Conservation (phyloP, 768 basidiomycete genomes). For the Termitomyces sp. region DNA sequence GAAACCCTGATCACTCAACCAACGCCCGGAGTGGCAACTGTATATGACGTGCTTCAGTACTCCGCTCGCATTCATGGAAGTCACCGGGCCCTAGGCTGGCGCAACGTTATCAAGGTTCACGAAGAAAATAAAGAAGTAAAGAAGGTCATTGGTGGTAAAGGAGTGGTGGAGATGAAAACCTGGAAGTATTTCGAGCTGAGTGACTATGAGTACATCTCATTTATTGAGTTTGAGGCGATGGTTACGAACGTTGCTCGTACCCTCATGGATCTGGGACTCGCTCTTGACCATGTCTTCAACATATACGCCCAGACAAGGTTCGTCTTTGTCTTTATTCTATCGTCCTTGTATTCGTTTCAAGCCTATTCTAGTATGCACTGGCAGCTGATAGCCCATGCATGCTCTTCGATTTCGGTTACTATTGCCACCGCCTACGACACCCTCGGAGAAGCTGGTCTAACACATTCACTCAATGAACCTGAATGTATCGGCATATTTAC, state of each 20-base stretch:
- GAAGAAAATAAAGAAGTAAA: conserved; percentile 89
- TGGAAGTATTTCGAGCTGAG: conserved; percentile 96
- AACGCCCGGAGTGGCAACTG: conserved; percentile 70
- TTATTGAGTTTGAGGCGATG: conserved; percentile 60
- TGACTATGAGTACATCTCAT: conserved; percentile 81
- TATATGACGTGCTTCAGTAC: conserved; percentile 74
- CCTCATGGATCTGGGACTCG: conserved; percentile 66
- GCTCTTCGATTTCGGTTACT: conserved; percentile 67
- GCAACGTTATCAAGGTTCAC: conserved; percentile 64
- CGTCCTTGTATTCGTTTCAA: conserved; percentile 1
- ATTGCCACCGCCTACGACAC: conserved; percentile 97
- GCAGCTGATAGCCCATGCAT: conserved; percentile 85
- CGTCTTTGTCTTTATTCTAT: conserved; percentile 8
- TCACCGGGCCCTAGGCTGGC: conserved; percentile 74
- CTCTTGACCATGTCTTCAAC: conserved; percentile 76
- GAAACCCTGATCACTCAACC: conserved; percentile 63
- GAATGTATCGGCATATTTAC: conserved; percentile 83
- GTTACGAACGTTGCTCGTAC: conserved; percentile 66
- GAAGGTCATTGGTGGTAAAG: conserved; percentile 77
- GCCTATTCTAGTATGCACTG: conserved; percentile 57
- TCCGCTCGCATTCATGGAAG: conserved; percentile 69
- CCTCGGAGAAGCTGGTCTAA: conserved; percentile 81
- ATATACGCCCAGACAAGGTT: conserved; percentile 87
- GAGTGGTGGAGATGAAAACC: conserved; percentile 81
- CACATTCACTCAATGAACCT: conserved; percentile 84